A percentile compares a stretch with the other conserved stretches of the same genome.
Evolutionary conservation across 148 eudicot genomes (phyloP).

Genomic region (Fallopia convolvulus): DNA sequence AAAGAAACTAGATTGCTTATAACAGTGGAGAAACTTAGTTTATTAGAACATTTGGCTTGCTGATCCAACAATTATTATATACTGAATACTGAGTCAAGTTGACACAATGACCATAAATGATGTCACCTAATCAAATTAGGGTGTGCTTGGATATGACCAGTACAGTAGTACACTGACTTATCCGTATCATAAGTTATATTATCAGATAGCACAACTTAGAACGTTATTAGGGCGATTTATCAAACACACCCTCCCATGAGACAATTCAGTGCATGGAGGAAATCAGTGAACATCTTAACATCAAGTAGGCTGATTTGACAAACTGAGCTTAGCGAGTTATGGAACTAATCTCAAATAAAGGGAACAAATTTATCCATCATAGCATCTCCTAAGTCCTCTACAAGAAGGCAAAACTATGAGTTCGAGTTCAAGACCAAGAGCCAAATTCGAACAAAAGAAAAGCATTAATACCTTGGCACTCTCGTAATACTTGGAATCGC

Average conservation of each 20-base stretch:
- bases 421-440: neutral
- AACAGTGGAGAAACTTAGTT: neutral
- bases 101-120: neutral
- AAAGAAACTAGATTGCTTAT: neutral
- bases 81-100: neutral
- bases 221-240: neutral
- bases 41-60: too few species aligned
- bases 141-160: neutral
- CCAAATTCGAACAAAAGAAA: neutral
- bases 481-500: conserved; percentile 48
- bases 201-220: too few species aligned
- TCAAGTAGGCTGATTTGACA: neutral
- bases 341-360: neutral
- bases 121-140: neutral
- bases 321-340: neutral
- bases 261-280: neutral
- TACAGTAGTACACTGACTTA: too few species aligned
- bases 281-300: neutral
- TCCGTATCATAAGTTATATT: neutral
- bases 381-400: neutral
- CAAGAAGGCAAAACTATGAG: neutral
- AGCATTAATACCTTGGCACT: conserved; percentile 42
- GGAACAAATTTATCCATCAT: neutral
- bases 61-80: neutral
- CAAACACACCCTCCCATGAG: neutral